Percentiles rank a stretch among this genome's conserved stretches.
These are phyloP conservation scores for Ophiostoma sp. DNA, from an alignment of 2,329 filamentous ascomycete species.

Conservation along the genomic window DNA sequence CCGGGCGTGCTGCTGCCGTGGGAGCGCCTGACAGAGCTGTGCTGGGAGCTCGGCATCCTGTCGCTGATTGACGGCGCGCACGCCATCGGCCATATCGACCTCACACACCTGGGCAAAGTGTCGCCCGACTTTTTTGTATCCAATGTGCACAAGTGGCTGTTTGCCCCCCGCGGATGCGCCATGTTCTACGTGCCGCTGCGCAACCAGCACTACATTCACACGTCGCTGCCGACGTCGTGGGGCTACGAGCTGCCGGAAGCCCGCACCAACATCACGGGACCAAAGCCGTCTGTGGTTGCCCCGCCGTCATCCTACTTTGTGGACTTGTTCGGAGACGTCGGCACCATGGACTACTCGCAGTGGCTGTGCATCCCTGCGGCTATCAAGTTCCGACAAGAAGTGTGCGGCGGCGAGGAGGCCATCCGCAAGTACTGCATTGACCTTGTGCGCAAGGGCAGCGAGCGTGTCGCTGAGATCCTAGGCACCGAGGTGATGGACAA, in stretches of 20 bases:
- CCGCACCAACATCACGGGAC: constrained; percentile 11
- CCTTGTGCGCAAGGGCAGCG: constrained; percentile 52
- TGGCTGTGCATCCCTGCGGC: constrained; percentile 59
- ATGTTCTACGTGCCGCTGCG: constrained; percentile 62
- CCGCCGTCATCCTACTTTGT: constrained; percentile 45
- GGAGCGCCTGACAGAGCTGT: constrained; percentile 54
- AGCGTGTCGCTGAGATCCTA: constrained; percentile 51
- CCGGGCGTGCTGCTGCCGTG: constrained; percentile 68
- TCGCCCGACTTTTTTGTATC: constrained; percentile 67
- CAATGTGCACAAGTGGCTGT: constrained; percentile 74
- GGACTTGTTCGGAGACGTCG: constrained; percentile 59
- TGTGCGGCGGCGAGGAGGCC: constrained; percentile 59
- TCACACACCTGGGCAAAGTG: constrained; percentile 51
- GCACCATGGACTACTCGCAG: constrained; percentile 59
- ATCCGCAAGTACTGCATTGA: constrained; percentile 54
- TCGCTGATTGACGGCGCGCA: constrained; percentile 68
- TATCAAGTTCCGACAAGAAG: constrained; percentile 54
- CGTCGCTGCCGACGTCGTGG: constrained; percentile 64
- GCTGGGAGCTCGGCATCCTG: constrained; percentile 53
- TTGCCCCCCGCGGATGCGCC: constrained; percentile 62
- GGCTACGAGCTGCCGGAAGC: constrained; percentile 46
- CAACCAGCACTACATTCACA: constrained; percentile 62
- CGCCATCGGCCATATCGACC: constrained; percentile 61
- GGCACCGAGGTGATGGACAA: constrained; percentile 61
- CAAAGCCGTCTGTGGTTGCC: not conserved